Evolutionary conservation across 2,329 filamentous ascomycete genomes (phyloP).

Genomic region (Fusarium sp.): DNA sequence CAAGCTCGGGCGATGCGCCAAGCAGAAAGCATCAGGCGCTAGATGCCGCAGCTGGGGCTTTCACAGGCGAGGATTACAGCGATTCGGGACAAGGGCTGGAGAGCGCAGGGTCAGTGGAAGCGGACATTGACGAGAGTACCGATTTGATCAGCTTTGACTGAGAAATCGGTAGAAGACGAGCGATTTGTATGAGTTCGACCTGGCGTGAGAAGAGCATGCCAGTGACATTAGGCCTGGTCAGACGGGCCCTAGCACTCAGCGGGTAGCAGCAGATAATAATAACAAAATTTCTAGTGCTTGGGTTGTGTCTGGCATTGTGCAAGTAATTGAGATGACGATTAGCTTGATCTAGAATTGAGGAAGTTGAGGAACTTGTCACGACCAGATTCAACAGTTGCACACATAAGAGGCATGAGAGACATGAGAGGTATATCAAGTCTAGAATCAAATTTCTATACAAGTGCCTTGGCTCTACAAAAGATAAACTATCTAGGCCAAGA

Average conservation of each 20-base stretch:
- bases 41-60: constrained; percentile 14
- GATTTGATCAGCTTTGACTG: constrained; percentile 30
- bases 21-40: constrained; percentile 15
- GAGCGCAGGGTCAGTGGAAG: not conserved
- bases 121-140: not conserved
- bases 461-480: not conserved
- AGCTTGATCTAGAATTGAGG: not conserved
- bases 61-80: no score
- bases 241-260: no score
- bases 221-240: no score
- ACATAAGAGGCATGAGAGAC: no score
- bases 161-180: not conserved
- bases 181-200: not conserved
- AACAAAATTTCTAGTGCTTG: no score
- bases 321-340: not conserved
- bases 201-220: not conserved
- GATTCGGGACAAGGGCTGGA: no score
- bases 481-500: not conserved
- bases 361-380: not conserved
- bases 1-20: not conserved
- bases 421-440: not conserved
- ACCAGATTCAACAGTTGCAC: not conserved
- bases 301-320: not conserved
- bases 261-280: no score
- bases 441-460: constrained; percentile 8